Evolutionary conservation across 2,329 filamentous ascomycete species (phyloP).

Genomic region (Escovopsis weberi): DNA sequence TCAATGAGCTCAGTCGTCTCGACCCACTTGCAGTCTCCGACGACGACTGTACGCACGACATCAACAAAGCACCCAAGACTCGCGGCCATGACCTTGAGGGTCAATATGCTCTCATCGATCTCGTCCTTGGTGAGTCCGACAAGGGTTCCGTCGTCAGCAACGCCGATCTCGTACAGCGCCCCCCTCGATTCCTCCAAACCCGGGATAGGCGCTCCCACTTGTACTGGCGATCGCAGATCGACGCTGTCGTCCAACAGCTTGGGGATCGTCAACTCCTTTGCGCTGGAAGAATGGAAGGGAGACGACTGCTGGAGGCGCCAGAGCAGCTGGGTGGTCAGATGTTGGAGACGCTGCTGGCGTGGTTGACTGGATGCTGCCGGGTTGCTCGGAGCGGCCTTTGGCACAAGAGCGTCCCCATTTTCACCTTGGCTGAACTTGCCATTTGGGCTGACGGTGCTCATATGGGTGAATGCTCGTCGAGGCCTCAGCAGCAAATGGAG

Average conservation of each 20-base stretch:
- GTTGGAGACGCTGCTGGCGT: conserved; percentile 71
- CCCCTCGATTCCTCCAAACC: conserved; percentile 87
- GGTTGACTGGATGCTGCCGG: conserved; percentile 44
- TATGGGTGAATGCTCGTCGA: conserved; percentile 56
- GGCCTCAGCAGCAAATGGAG: conserved; percentile 74
- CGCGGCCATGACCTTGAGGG: conserved; percentile 78
- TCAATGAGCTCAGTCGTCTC: conserved; percentile 26
- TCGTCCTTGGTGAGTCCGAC: conserved; percentile 82
- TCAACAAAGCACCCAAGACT: conserved; percentile 79
- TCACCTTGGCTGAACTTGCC: conserved; percentile 2
- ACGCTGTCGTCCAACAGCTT: conserved; percentile 52
- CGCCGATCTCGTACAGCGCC: conserved; percentile 90
- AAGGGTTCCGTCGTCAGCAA: conserved; percentile 85
- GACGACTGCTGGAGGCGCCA: conserved; percentile 95
- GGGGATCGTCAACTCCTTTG: conserved; percentile 60
- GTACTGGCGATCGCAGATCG: conserved; percentile 30
- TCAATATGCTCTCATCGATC: conserved; percentile 78
- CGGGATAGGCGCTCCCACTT: conserved; percentile 47
- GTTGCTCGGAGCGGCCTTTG: conserved; percentile 14
- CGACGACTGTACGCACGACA: conserved; percentile 65
- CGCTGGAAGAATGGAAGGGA: conserved; percentile 71
- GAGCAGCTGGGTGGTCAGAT: conserved; percentile 84
- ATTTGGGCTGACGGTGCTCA: conserved; percentile 39
- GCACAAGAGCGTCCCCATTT: conserved; percentile 2
- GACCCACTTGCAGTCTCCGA: conserved; percentile 71